These are phyloP conservation scores for Thalia dealbata DNA, from an alignment of 176 grass and related monocot genomes.

Conservation along the genomic window DNA sequence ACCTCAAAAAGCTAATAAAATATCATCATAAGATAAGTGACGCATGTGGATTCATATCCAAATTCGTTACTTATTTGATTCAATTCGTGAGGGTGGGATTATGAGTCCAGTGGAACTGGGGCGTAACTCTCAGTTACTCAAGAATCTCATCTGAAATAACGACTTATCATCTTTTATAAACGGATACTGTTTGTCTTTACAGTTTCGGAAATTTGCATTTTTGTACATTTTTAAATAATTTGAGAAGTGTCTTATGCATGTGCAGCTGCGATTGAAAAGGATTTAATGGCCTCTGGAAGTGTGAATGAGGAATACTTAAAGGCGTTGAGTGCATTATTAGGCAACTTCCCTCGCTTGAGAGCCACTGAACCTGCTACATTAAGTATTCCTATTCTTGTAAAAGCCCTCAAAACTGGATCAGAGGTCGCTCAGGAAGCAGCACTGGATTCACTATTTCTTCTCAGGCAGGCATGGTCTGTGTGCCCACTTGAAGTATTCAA, in stretches of 20 bases:
- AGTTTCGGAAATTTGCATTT: neutral
- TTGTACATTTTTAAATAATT: neutral
- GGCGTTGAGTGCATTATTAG: constrained; percentile 78
- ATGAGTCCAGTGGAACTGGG: neutral
- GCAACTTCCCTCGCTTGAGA: constrained; percentile 95
- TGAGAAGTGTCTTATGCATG: neutral
- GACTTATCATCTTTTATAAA: neutral
- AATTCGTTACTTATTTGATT: neutral
- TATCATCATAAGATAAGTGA: neutral
- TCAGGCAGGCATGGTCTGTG: constrained; percentile 93
- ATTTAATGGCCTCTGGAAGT: constrained; percentile 88
- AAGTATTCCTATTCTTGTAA: constrained; percentile 90
- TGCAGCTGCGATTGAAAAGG: constrained; percentile 97
- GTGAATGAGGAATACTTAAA: constrained; percentile 97
- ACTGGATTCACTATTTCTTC: constrained; percentile 89
- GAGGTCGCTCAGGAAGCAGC: constrained; percentile 96
- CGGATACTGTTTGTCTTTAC: neutral
- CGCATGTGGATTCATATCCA: neutral
- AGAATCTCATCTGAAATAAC: too few relatives aligned
- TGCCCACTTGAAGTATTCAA: constrained; percentile 93
- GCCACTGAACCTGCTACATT: constrained; percentile 91
- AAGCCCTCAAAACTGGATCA: constrained; percentile 89
- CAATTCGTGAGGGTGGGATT: neutral
- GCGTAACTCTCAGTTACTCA: neutral
- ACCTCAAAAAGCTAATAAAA: neutral